phyloP scores from a whole-genome alignment of 352 stramenopile genomes.

The Detonula confervacea region DNA sequence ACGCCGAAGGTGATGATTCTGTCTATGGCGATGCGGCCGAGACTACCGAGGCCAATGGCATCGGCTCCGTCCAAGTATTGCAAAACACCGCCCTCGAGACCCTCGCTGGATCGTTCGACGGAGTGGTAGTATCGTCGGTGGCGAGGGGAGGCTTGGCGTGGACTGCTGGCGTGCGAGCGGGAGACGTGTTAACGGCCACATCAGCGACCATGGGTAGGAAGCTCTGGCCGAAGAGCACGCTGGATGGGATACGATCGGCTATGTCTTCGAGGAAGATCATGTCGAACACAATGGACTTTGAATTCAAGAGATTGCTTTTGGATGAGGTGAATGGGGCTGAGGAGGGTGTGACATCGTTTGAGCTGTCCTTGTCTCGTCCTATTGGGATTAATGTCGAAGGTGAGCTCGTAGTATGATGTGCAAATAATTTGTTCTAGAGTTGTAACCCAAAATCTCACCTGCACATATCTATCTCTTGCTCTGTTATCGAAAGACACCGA shows the following conservation, averaged over 20 bases:
- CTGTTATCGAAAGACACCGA: constrained; percentile 60
- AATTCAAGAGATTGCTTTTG: constrained; percentile 60
- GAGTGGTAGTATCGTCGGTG: constrained; percentile 74
- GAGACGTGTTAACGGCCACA: constrained; percentile 72
- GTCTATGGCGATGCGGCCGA: constrained; percentile 10
- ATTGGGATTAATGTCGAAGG: constrained; percentile 82
- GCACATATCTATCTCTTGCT: neutral
- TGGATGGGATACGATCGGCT: constrained; percentile 80
- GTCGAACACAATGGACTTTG: constrained; percentile 57
- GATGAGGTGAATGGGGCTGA: constrained; percentile 1
- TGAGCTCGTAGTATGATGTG: constrained; percentile 27
- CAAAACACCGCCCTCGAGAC: constrained; percentile 43
- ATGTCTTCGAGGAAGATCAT: constrained; percentile 71
- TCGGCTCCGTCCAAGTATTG: constrained; percentile 46
- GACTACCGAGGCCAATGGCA: constrained; percentile 2
- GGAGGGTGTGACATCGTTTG: constrained; percentile 59
- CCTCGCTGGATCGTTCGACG: constrained; percentile 59
- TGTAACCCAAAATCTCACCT: neutral
- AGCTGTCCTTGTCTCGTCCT: constrained; percentile 70
- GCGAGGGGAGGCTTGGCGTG: constrained; percentile 57
- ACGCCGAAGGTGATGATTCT: constrained; percentile 20
- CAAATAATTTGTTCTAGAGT: neutral
- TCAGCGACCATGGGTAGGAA: constrained; percentile 74
- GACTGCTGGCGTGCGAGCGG: constrained; percentile 68
- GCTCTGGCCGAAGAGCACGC: constrained; percentile 79